These are phyloP conservation scores for Penicillium rolfsii DNA, from an alignment of 2,329 filamentous ascomycete genomes.

Conservation along the genomic window DNA sequence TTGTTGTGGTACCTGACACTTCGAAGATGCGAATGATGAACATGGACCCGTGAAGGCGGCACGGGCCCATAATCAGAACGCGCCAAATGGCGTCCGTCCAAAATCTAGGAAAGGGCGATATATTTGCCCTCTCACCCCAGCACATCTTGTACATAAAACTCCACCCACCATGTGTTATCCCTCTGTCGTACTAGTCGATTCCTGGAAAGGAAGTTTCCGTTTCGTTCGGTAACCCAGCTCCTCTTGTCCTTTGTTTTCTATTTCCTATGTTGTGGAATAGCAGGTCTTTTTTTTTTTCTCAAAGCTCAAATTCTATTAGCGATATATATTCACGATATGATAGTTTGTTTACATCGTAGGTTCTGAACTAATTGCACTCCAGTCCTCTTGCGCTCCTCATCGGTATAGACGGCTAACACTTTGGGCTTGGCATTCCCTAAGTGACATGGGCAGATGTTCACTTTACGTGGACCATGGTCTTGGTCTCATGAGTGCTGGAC, in stretches of 20 bases:
- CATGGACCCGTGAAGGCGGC: conserved; percentile 13
- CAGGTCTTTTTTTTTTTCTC: conserved; percentile 27
- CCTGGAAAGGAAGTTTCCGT: conserved; percentile 23
- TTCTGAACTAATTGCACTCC: background rate
- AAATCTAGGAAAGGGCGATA: conserved; percentile 25
- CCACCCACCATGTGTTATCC: conserved; percentile 31
- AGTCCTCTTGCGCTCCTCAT: background rate
- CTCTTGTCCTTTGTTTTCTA: conserved; percentile 30
- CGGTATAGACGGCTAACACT: background rate
- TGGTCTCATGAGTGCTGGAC: background rate
- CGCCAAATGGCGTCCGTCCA: conserved; percentile 16
- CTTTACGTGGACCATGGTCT: no score
- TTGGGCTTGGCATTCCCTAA: background rate
- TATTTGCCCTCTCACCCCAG: conserved; percentile 19
- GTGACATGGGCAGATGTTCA: no score
- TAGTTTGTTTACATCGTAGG: background rate
- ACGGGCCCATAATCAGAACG: conserved; percentile 11
- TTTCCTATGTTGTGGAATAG: conserved; percentile 35
- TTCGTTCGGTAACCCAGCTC: conserved; percentile 23
- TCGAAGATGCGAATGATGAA: conserved; percentile 9
- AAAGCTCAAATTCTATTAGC: conserved; percentile 17
- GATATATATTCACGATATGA: conserved; percentile 6
- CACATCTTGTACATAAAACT: conserved; percentile 40
- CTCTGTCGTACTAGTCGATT: conserved; percentile 40
- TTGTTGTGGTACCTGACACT: background rate